Base-by-base conservation (phyloP, 2,329 filamentous ascomycete species). In the Fusarium euwallaceae region DNA sequence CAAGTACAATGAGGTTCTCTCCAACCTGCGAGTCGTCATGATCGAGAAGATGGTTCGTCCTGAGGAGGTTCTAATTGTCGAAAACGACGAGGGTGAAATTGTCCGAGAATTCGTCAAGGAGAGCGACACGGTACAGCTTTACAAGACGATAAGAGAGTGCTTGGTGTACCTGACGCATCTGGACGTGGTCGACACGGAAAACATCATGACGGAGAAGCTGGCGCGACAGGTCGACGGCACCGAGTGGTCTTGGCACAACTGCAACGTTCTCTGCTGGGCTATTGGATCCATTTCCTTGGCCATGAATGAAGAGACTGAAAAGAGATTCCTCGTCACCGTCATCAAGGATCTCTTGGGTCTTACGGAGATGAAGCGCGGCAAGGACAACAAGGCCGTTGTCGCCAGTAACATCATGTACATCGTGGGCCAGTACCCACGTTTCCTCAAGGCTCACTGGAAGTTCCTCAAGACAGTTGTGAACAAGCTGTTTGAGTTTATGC, bases 351-450 rank as follows among this genome's bases (percentile, higher is more conserved):
- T 99, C 9, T 91, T 99, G 32, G 97, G 97, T 1, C 88, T 99
- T 66, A 99, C 97, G 0, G 97, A 99, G 84, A 98, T 98, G 95
- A 99, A 99, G 87, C 94, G 97, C 64, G 97, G 97, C 73, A 99
- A 99, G 81, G 97, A 99, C 87, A 99, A 99, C 89, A 99, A 99
- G 83, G 97, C 97, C 14, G 97, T 99, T 11, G 97, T 99, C 45
- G 97, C 97, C 73, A 98, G 95, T 86, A 99, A 99, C 86, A 99
- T 99, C 81, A 99, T 99, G 97, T 99, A 99, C 83, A 99, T 99
- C 85, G 97, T 99, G 71, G 97, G 97, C 69, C 97, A 99, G 82
- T 99, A 99, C 81, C 97, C 97, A 41, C 94, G 97, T 22, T 99
- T 99, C 86, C 87, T 99, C 79, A 99, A 99, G 87, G 97, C 97